These are phyloP conservation scores for Backusella luteola DNA, from an alignment of 192 early-diverging fungal genomes.

Conservation along the genomic window DNA sequence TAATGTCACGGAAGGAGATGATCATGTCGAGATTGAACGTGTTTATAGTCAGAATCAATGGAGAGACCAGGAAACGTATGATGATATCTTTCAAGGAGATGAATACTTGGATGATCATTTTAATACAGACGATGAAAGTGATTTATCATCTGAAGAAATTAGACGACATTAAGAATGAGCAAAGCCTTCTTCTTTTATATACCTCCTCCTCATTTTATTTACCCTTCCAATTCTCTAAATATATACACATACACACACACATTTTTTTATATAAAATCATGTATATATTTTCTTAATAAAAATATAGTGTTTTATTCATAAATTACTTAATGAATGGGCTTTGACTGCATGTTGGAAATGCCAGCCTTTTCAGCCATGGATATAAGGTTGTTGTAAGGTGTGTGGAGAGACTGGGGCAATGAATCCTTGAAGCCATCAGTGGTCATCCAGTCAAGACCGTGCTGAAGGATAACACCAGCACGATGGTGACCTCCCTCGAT, in stretches of 20 bases:
- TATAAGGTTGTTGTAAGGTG: constrained; percentile 37
- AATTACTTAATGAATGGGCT: constrained; percentile 18
- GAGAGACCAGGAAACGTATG: constrained; percentile 13
- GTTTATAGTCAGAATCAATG: not conserved
- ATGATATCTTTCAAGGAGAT: constrained; percentile 21
- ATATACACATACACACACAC: not conserved
- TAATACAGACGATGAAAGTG: constrained; percentile 12
- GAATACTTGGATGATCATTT: constrained; percentile 16
- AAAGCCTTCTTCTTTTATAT: not conserved
- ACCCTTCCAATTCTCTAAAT: not conserved
- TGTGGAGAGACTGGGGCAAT: constrained; percentile 32
- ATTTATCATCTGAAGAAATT: not conserved
- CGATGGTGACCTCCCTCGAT: constrained; percentile 46
- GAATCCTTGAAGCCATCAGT: constrained; percentile 37
- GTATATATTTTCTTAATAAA: not conserved
- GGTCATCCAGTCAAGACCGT: constrained; percentile 49
- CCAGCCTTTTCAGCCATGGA: constrained; percentile 31
- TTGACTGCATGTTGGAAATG: constrained; percentile 20
- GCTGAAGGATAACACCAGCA: constrained; percentile 46
- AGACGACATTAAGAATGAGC: not conserved
- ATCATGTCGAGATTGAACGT: constrained; percentile 9
- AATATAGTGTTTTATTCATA: not conserved
- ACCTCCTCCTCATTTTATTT: not conserved
- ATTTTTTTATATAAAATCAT: not conserved
- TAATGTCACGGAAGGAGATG: constrained; percentile 1